A percentile compares a stretch with the other conserved stretches of the same genome.
Evolutionary conservation across 2,329 filamentous ascomycete species (phyloP).

Genomic region (Calonectria pseudoturangicola): DNA sequence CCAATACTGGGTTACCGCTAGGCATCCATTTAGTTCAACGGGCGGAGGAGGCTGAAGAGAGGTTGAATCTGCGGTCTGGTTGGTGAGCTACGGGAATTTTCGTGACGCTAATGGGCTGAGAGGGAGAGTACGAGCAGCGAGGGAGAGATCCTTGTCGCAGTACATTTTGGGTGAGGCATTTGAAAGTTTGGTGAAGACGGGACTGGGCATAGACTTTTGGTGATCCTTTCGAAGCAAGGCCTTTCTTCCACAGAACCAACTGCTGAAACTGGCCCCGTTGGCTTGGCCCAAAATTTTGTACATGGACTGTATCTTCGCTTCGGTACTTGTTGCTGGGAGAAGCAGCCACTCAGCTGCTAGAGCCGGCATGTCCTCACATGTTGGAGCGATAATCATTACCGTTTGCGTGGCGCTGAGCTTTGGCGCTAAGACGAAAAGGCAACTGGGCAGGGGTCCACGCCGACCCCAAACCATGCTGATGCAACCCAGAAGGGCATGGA

Average conservation of each 20-base stretch:
- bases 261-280: conserved; percentile 1
- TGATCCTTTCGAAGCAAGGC: neutral
- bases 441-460: conserved; percentile 13
- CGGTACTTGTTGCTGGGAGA: conserved; percentile 8
- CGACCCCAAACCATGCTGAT: conserved; percentile 20
- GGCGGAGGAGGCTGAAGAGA: conserved; percentile 20
- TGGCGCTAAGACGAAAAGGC: conserved; percentile 13
- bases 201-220: neutral
- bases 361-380: conserved; percentile 26
- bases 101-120: neutral
- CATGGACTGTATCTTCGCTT: too few species aligned
- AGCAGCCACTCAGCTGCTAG: conserved; percentile 3
- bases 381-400: conserved; percentile 20
- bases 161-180: neutral
- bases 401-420: conserved; percentile 16
- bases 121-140: neutral
- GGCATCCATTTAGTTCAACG: conserved; percentile 4
- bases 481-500: conserved; percentile 9
- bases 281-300: conserved; percentile 2
- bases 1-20: conserved; percentile 15
- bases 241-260: neutral
- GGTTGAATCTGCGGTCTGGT: neutral
- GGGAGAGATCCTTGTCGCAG: neutral
- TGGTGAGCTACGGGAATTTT: conserved; percentile 7
- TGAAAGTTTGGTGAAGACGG: neutral